Percentiles rank a stretch among this genome's conserved stretches.
phyloP scores from a whole-genome alignment of 305 asterid species.

The Coffea humblotiana region DNA sequence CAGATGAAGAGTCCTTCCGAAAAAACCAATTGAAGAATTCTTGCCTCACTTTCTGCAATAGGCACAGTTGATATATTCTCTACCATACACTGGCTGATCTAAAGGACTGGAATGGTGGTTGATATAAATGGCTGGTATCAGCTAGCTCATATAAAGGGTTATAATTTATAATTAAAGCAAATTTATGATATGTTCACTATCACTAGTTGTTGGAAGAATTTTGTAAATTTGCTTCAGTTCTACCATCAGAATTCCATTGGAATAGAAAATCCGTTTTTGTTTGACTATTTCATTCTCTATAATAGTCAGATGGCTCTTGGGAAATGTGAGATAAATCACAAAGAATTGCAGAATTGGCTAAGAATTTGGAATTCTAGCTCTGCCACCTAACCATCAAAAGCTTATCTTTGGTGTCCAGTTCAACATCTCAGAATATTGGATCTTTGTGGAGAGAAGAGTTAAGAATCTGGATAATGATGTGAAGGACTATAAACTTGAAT shows the following conservation, averaged over 20 bases:
- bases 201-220: neutral
- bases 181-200: too few species aligned
- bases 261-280: neutral
- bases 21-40: neutral
- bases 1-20: neutral
- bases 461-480: too few species aligned
- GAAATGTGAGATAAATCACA: neutral
- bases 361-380: neutral
- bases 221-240: neutral
- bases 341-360: neutral
- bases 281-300: neutral
- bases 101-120: neutral
- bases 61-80: neutral
- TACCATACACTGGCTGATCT: neutral
- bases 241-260: neutral
- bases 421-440: neutral
- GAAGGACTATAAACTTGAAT: too few species aligned
- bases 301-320: neutral
- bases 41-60: neutral
- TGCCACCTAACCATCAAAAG: neutral
- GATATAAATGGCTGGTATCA: too few species aligned
- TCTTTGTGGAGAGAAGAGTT: neutral
- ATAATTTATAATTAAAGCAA: too few species aligned
- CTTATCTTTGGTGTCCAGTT: too few species aligned
- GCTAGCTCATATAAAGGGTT: too few species aligned